Evolutionary conservation across 169 alveolate genomes (phyloP).

Genomic region (Besnoitia besnoiti): DNA sequence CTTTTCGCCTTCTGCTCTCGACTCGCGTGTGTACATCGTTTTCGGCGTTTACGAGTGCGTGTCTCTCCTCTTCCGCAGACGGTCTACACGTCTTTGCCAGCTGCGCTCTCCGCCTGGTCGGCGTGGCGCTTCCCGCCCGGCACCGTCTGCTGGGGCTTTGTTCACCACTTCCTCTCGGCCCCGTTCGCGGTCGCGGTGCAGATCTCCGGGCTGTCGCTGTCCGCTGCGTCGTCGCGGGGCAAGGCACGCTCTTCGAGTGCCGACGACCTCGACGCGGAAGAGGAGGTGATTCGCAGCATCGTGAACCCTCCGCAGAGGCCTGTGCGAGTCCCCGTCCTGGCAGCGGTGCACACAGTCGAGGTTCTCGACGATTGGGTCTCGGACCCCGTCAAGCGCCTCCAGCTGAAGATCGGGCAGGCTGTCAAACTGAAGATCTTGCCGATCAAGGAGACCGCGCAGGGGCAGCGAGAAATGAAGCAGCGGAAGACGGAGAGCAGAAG

Average conservation of each 20-base stretch:
- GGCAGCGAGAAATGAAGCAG: conserved; percentile 40
- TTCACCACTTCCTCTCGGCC: conserved; percentile 52
- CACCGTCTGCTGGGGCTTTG: conserved; percentile 40
- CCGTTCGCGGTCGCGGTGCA: conserved; percentile 53
- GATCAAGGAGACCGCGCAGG: not conserved
- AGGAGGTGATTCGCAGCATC: no score
- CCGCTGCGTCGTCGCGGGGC: not conserved
- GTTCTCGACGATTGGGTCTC: conserved; percentile 16
- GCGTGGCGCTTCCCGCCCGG: conserved; percentile 11
- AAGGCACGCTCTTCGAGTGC: not conserved
- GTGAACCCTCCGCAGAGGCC: not conserved
- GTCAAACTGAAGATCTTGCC: conserved; percentile 34
- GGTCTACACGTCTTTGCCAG: not conserved
- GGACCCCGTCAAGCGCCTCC: conserved; percentile 49
- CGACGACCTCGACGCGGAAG: not conserved
- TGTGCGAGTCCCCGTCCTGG: conserved; percentile 17
- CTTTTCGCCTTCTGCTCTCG: not conserved
- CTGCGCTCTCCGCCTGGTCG: conserved; percentile 26
- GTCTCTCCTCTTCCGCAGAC: not conserved
- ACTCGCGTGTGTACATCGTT: not conserved
- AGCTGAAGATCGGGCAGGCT: conserved; percentile 29
- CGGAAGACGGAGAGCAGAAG: conserved; percentile 18
- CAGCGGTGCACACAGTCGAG: conserved; percentile 38
- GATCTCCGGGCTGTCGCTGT: not conserved
- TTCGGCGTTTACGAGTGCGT: no score